These are phyloP conservation scores for Macrolepiota fuliginosa DNA, from an alignment of 768 basidiomycete species.

Conservation along the genomic window DNA sequence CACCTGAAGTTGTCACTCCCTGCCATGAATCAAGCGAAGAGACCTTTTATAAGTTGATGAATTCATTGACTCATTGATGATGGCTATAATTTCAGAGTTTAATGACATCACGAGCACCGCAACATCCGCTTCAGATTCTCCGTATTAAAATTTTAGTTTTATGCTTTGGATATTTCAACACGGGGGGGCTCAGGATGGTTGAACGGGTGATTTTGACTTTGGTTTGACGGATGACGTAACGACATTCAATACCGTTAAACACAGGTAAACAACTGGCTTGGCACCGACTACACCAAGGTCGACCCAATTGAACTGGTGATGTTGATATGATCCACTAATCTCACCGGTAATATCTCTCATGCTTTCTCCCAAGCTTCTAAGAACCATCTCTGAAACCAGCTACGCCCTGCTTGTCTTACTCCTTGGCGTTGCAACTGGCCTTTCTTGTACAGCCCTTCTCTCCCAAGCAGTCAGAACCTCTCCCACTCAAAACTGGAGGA, in stretches of 20 bases:
- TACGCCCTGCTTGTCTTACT: conserved; percentile 53
- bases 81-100: no score
- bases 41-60: background rate
- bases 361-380: conserved; percentile 40
- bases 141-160: no score
- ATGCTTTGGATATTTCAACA: background rate
- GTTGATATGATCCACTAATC: background rate
- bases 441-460: conserved; percentile 65
- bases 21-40: background rate
- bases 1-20: background rate
- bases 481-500: conserved; percentile 47
- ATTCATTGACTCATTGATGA: no score
- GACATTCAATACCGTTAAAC: background rate
- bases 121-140: background rate
- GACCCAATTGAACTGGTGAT: background rate
- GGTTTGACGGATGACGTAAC: background rate
- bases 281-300: background rate
- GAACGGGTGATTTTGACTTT: background rate
- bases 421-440: conserved; percentile 50
- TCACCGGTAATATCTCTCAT: conserved; percentile 19
- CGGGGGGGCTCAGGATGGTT: background rate
- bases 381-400: conserved; percentile 51
- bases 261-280: conserved; percentile 7
- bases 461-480: conserved; percentile 73
- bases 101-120: no score